Percentiles rank a stretch among this genome's conserved stretches.
Evolutionary conservation across 352 stramenopile genomes (phyloP).

Genomic region (Phytophthora foliorum): DNA sequence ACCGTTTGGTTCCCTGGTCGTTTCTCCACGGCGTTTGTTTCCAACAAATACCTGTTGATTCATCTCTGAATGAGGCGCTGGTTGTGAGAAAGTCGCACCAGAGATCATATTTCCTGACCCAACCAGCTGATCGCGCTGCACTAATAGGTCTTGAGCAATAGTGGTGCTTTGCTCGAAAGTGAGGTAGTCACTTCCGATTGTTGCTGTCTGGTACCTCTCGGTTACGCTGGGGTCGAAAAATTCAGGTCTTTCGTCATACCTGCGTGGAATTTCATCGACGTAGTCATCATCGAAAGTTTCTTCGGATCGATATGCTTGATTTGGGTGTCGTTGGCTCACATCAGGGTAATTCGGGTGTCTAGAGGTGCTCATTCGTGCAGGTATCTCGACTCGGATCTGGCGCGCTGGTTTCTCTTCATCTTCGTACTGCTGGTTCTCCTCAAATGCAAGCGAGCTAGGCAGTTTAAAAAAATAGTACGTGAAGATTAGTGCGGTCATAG

Average conservation of each 20-base stretch:
- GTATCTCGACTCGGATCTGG: slow-evolving; percentile 37
- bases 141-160: not conserved
- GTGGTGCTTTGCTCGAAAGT: slow-evolving; percentile 6
- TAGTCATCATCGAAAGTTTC: slow-evolving; percentile 17
- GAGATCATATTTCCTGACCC: not conserved
- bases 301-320: slow-evolving; percentile 15
- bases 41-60: not conserved
- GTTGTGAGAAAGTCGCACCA: not conserved
- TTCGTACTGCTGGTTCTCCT: slow-evolving; percentile 30
- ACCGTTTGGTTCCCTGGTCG: not conserved
- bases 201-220: not conserved
- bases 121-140: not conserved
- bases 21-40: not conserved
- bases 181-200: not conserved
- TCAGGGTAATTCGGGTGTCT: slow-evolving; percentile 6
- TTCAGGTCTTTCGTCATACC: not conserved
- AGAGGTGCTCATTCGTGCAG: slow-evolving; percentile 23
- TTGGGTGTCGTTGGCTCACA: slow-evolving; percentile 1
- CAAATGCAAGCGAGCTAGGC: slow-evolving; percentile 31
- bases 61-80: not conserved
- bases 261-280: slow-evolving; percentile 6
- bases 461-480: slow-evolving; percentile 11
- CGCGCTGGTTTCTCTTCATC: slow-evolving; percentile 24
- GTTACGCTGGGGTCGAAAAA: not conserved
- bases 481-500: not conserved